Evolutionary conservation across 148 eudicot genomes (phyloP).

Genomic region (Hydrangea macrophylla): DNA sequence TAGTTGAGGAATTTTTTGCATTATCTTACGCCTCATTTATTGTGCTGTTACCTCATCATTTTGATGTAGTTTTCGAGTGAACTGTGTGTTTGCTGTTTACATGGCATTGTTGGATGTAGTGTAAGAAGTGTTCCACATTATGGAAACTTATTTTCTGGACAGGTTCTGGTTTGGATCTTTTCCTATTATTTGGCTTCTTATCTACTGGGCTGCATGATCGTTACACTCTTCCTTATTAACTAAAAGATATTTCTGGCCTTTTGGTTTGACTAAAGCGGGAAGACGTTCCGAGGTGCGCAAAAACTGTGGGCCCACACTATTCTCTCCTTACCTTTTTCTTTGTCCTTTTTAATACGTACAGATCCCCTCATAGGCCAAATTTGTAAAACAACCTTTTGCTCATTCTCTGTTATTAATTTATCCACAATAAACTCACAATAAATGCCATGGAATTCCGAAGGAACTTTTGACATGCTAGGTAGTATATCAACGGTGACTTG

Average conservation of each 20-base stretch:
- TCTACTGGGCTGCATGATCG: too few relatives aligned
- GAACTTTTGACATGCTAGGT: not conserved
- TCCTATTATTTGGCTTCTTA: not conserved
- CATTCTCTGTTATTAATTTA: not conserved
- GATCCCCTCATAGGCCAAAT: too few relatives aligned
- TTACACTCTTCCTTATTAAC: too few relatives aligned
- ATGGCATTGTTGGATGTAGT: not conserved
- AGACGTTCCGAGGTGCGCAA: too few relatives aligned
- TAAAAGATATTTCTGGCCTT: too few relatives aligned
- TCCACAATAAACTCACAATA: not conserved
- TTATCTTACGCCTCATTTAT: not conserved
- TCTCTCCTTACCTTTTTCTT: too few relatives aligned
- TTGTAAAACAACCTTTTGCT: not conserved
- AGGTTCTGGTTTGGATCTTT: not conserved
- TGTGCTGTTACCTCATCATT: not conserved
- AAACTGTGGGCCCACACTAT: not conserved
- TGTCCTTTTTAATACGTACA: too few relatives aligned
- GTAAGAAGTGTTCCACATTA: too few relatives aligned
- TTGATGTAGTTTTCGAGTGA: not conserved
- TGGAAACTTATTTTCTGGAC: not conserved
- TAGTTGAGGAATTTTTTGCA: not conserved
- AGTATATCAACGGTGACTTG: too few relatives aligned
- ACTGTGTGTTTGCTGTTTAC: not conserved
- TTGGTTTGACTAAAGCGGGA: not conserved
- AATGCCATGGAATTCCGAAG: not conserved